A percentile compares a stretch with the other conserved stretches of the same genome.
Evolutionary conservation across 208 protist genomes (phyloP).

Genomic region (Trypanosoma cruzi): DNA sequence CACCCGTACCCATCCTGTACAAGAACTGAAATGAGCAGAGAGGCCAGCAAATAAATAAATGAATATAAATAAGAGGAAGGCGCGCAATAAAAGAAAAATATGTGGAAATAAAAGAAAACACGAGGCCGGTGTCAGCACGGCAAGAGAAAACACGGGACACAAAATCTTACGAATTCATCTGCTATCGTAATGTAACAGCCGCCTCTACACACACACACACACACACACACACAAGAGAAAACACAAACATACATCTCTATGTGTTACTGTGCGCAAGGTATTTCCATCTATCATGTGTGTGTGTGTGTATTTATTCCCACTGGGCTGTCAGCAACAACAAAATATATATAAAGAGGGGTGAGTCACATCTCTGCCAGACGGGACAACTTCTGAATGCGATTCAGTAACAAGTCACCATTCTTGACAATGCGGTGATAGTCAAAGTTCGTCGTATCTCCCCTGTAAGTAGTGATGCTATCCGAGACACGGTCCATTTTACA

Average conservation of each 20-base stretch:
- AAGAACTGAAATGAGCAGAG: constrained; percentile 2
- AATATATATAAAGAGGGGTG: too few relatives aligned
- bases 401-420: constrained; percentile 97
- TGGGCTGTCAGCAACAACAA: neutral
- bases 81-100: constrained; percentile 10
- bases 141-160: constrained; percentile 1
- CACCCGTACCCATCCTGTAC: constrained; percentile 69
- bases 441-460: constrained; percentile 96
- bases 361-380: constrained; percentile 94
- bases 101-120: neutral
- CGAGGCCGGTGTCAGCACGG: neutral
- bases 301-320: neutral
- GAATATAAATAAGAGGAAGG: constrained; percentile 9
- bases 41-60: constrained; percentile 7
- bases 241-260: neutral
- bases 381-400: constrained; percentile 98
- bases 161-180: neutral
- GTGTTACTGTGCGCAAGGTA: neutral
- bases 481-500: constrained; percentile 98
- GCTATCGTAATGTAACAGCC: neutral
- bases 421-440: constrained; percentile 97
- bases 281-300: neutral
- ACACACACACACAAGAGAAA: neutral
- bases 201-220: too few relatives aligned
- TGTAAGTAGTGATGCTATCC: constrained; percentile 96